Evolutionary conservation across 1,284 basidiomycete species (phyloP).

Genomic region (Heterobasidion irregulare): DNA sequence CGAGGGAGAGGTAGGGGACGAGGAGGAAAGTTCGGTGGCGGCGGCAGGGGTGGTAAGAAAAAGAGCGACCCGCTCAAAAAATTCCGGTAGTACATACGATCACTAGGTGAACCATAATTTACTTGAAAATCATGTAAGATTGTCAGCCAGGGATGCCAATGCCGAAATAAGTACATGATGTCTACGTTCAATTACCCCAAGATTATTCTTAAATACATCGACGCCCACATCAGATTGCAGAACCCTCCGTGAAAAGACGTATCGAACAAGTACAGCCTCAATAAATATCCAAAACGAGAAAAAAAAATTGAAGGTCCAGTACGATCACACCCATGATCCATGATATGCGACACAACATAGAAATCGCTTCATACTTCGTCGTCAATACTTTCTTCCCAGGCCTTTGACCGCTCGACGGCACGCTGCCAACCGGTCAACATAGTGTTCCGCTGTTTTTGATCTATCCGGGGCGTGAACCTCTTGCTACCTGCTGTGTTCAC

Average conservation of each 20-base stretch:
- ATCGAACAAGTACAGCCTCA: no score
- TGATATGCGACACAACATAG: no score
- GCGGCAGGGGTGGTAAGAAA: constrained; percentile 46
- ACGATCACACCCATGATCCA: not conserved
- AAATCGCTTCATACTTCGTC: not conserved
- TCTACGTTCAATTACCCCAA: no score
- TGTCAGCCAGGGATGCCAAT: no score
- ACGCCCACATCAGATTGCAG: no score
- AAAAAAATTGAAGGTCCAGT: not conserved
- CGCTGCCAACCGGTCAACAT: constrained; percentile 77
- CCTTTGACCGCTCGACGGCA: constrained; percentile 73
- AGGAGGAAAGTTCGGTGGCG: constrained; percentile 21
- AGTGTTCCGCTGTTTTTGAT: constrained; percentile 46
- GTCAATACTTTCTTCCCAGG: constrained; percentile 66
- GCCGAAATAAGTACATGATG: no score
- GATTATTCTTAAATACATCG: no score
- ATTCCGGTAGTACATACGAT: constrained; percentile 28
- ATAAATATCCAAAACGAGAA: no score
- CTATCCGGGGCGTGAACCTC: constrained; percentile 59
- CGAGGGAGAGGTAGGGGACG: constrained; percentile 43
- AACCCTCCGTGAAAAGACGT: no score
- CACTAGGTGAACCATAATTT: no score
- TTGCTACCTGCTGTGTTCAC: constrained; percentile 85
- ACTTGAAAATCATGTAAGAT: no score
- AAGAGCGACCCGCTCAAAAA: constrained; percentile 74